Evolutionary conservation across 2,329 filamentous ascomycete species (phyloP).

Genomic region (Colletotrichum zoysiae): DNA sequence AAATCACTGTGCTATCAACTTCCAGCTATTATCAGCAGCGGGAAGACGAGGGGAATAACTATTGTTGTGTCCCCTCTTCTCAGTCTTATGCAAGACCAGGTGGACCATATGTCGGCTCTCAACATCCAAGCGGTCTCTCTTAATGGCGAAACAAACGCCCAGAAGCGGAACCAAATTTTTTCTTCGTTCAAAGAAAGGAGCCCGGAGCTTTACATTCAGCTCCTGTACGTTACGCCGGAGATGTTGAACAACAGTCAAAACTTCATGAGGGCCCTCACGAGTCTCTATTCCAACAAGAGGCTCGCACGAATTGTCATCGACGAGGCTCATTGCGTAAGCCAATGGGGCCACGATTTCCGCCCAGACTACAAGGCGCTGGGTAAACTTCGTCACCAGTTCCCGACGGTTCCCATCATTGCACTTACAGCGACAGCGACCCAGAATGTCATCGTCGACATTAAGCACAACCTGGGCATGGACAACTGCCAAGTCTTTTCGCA

Average conservation of each 20-base stretch:
- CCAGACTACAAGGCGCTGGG: slow-evolving; percentile 94
- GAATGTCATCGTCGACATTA: slow-evolving; percentile 92
- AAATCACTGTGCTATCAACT: slow-evolving; percentile 98
- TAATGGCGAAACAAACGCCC: slow-evolving; percentile 78
- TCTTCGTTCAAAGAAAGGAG: slow-evolving; percentile 70
- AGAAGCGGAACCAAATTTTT: slow-evolving; percentile 76
- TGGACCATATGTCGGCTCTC: slow-evolving; percentile 81
- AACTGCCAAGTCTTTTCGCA: slow-evolving; percentile 85
- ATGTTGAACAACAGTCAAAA: slow-evolving; percentile 88
- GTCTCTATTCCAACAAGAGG: slow-evolving; percentile 76
- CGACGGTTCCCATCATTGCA: slow-evolving; percentile 89
- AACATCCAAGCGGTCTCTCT: slow-evolving; percentile 84
- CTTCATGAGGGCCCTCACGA: slow-evolving; percentile 75
- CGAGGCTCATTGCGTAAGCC: slow-evolving; percentile 98
- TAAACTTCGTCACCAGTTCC: slow-evolving; percentile 77
- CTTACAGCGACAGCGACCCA: slow-evolving; percentile 95
- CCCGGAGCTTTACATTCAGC: slow-evolving; percentile 82
- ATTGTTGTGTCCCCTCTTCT: slow-evolving; percentile 95
- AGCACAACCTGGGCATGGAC: slow-evolving; percentile 88
- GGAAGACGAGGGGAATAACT: slow-evolving; percentile 87
- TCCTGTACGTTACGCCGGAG: slow-evolving; percentile 96
- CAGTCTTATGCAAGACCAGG: slow-evolving; percentile 98
- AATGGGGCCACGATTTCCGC: slow-evolving; percentile 98
- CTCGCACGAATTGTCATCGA: slow-evolving; percentile 95
- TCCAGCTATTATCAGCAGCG: slow-evolving; percentile 84